These are phyloP conservation scores for Blastobotrys muscicola DNA, from an alignment of 805 yeast species.

Conservation along the genomic window DNA sequence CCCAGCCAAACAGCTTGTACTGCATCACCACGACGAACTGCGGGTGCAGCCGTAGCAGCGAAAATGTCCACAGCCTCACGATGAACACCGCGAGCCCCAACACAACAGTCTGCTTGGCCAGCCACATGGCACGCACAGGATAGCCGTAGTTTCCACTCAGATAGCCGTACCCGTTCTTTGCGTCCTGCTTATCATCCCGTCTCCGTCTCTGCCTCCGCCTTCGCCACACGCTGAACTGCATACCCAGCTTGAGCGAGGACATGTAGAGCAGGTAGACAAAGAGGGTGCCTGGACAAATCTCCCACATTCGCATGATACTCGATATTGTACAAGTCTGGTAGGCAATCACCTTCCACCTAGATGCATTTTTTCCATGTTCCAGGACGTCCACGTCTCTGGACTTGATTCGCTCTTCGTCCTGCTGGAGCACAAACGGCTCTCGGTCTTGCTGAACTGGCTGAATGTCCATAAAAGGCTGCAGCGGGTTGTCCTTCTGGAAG, in stretches of 20 bases:
- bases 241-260: conserved; percentile 3
- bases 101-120: conserved; percentile 5
- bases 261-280: conserved; percentile 4
- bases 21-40: background rate
- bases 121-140: conserved; percentile 7
- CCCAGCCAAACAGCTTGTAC: conserved; percentile 5
- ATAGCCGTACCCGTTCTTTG: conserved; percentile 6
- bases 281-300: conserved; percentile 7
- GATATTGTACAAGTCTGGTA: too few relatives aligned
- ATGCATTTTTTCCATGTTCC: too few relatives aligned
- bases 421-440: too few relatives aligned
- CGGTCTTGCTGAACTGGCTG: too few relatives aligned
- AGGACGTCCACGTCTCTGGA: too few relatives aligned
- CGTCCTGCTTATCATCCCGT: background rate
- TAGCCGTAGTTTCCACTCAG: conserved; percentile 12
- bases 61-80: conserved; percentile 1
- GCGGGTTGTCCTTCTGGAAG: background rate
- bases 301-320: conserved; percentile 1
- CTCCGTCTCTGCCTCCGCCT: background rate
- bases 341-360: too few relatives aligned
- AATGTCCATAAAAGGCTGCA: too few relatives aligned
- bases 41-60: background rate
- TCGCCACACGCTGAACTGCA: background rate
- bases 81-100: conserved; percentile 2
- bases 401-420: too few relatives aligned